A percentile compares a stretch with the other conserved stretches of the same genome.
phyloP scores from a whole-genome alignment of 1,139 yeast species.

The Candida gigantensis region DNA sequence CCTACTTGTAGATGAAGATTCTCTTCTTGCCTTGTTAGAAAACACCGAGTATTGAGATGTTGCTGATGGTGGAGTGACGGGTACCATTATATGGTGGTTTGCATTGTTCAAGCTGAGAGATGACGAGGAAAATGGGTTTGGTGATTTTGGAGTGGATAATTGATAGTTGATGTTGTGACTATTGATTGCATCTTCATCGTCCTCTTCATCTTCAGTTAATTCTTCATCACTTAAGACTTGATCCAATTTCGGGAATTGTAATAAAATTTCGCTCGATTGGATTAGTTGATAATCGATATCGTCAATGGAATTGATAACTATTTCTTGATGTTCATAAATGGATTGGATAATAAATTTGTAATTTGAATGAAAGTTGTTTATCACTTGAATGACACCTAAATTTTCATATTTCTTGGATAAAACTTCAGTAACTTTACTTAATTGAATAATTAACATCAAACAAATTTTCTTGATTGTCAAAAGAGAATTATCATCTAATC shows the following conservation, averaged over 20 bases:
- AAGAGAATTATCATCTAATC: conserved; percentile 47
- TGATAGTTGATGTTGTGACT: conserved; percentile 20
- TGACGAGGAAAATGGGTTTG: conserved; percentile 25
- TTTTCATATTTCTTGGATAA: conserved; percentile 53
- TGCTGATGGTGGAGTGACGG: conserved; percentile 46
- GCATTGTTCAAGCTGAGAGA: conserved; percentile 24
- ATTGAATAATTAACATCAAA: conserved; percentile 46
- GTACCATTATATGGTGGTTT: conserved; percentile 21
- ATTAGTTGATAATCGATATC: conserved; percentile 20
- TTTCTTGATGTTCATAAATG: conserved; percentile 26
- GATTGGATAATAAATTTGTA: conserved; percentile 25
- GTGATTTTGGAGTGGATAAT: conserved; percentile 29
- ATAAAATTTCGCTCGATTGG: conserved; percentile 27
- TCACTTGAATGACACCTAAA: conserved; percentile 44
- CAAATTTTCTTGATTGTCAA: conserved; percentile 45
- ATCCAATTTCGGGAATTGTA: conserved; percentile 26
- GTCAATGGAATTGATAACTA: conserved; percentile 18
- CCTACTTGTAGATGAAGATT: conserved; percentile 8
- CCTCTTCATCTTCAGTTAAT: conserved; percentile 12
- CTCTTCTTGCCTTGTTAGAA: conserved; percentile 27
- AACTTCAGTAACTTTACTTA: conserved; percentile 55
- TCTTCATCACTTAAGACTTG: conserved; percentile 11
- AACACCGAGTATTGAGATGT: conserved; percentile 43
- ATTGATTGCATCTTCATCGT: conserved; percentile 10
- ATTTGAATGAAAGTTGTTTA: conserved; percentile 34